These are phyloP conservation scores for Salix koriyanagi DNA, from an alignment of 345 rosid species.

Conservation along the genomic window DNA sequence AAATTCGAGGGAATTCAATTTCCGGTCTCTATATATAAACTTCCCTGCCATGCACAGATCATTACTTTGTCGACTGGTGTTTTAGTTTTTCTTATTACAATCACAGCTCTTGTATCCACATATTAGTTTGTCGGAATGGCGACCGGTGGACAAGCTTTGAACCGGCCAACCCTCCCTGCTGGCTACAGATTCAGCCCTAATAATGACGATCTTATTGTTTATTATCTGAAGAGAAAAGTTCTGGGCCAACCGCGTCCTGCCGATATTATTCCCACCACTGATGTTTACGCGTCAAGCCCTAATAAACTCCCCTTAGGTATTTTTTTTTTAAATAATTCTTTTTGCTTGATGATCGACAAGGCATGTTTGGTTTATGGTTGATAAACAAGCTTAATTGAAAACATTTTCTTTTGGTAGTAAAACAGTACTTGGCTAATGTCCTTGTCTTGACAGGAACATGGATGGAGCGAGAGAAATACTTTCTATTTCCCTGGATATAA, in stretches of 20 bases:
- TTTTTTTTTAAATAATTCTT: no score
- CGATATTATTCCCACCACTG: background rate
- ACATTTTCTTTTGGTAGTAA: no score
- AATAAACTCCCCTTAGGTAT: background rate
- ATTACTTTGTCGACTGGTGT: background rate
- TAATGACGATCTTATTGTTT: background rate
- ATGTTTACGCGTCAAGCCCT: background rate
- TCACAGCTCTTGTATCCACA: background rate
- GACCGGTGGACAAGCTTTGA: background rate
- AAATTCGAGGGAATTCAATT: background rate
- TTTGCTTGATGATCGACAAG: no score
- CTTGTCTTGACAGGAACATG: no score
- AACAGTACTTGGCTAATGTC: no score
- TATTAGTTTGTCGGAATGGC: background rate
- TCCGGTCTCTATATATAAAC: background rate
- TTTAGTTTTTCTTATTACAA: background rate
- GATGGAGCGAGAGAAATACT: no score
- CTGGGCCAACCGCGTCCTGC: background rate
- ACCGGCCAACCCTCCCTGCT: background rate
- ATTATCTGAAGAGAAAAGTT: background rate
- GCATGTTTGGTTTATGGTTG: no score
- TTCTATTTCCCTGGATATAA: no score
- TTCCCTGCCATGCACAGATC: background rate
- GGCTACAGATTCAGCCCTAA: background rate
- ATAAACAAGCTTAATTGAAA: no score